Evolutionary conservation across 2,329 filamentous ascomycete species (phyloP).

Genomic region (Cercospora sp.): DNA sequence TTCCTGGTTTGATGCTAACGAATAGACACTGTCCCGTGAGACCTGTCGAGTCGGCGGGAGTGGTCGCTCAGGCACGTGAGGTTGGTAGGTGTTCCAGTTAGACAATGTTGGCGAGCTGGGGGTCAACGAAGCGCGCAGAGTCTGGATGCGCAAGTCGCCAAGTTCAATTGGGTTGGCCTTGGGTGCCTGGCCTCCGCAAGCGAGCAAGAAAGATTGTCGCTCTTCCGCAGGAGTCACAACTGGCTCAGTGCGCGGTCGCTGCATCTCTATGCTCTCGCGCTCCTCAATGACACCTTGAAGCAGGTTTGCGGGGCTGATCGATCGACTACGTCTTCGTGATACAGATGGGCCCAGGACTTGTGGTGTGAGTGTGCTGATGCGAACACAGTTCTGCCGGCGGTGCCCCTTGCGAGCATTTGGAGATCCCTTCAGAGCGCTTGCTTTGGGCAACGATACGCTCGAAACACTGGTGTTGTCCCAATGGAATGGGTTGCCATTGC

Average conservation of each 20-base stretch:
- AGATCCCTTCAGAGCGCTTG: constrained; percentile 48
- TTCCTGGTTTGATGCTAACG: background rate
- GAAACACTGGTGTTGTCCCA: constrained; percentile 43
- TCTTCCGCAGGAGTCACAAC: constrained; percentile 6
- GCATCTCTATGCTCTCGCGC: constrained; percentile 29
- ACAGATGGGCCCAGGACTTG: constrained; percentile 43
- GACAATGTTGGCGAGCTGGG: constrained; percentile 44
- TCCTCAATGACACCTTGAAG: constrained; percentile 45
- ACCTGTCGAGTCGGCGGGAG: constrained; percentile 1
- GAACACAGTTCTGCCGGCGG: constrained; percentile 47
- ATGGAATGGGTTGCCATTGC: constrained; percentile 49
- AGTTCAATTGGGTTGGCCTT: constrained; percentile 9
- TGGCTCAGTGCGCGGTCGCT: constrained; percentile 16
- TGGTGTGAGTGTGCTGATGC: constrained; percentile 46
- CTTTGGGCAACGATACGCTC: constrained; percentile 34
- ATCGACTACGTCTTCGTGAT: constrained; percentile 30
- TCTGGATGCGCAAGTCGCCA: constrained; percentile 35
- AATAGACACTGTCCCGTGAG: constrained; percentile 10
- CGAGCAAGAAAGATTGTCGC: constrained; percentile 12
- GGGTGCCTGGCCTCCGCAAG: constrained; percentile 9
- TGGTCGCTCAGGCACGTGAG: constrained; percentile 13
- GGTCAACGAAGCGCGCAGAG: constrained; percentile 43
- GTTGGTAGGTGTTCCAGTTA: constrained; percentile 36
- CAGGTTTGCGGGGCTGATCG: constrained; percentile 37
- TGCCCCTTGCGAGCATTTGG: constrained; percentile 48